Conservation (phyloP, 2,329 filamentous ascomycete species). For the Aspergillus fumigatus region DNA sequence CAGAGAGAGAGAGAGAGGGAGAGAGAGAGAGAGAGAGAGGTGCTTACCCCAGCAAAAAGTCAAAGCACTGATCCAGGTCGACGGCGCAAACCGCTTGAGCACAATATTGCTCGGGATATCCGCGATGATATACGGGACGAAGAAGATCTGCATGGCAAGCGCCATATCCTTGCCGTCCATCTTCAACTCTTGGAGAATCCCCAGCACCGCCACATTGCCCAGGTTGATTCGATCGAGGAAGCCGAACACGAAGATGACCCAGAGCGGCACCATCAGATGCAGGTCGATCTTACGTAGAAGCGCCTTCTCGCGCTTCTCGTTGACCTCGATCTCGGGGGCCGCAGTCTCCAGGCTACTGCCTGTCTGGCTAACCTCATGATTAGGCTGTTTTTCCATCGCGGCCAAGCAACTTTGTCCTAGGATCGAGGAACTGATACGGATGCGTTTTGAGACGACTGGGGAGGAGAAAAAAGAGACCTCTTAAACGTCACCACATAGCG, state of each 20-base stretch:
- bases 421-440: not conserved
- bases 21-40: too few relatives aligned
- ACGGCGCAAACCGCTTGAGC: conserved; percentile 20
- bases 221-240: conserved; percentile 21
- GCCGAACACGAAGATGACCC: conserved; percentile 17
- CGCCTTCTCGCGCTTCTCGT: conserved; percentile 1
- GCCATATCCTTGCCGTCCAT: conserved; percentile 8
- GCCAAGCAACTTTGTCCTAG: not conserved
- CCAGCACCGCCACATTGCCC: conserved; percentile 19
- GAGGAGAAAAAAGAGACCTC: not conserved
- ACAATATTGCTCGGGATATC: conserved; percentile 28
- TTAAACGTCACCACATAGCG: not conserved
- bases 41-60: not conserved
- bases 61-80: conserved; percentile 1
- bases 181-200: conserved; percentile 17
- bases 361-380: not conserved
- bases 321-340: not conserved
- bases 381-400: conserved; percentile 3
- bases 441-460: not conserved
- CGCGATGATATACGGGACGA: conserved; percentile 24
- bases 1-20: too few relatives aligned
- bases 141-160: conserved; percentile 16
- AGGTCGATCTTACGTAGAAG: conserved; percentile 21
- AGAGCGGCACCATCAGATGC: conserved; percentile 17
- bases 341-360: not conserved